These are phyloP conservation scores for Tympanopsis confertula DNA, from an alignment of 2,329 filamentous ascomycete genomes.

Conservation along the genomic window DNA sequence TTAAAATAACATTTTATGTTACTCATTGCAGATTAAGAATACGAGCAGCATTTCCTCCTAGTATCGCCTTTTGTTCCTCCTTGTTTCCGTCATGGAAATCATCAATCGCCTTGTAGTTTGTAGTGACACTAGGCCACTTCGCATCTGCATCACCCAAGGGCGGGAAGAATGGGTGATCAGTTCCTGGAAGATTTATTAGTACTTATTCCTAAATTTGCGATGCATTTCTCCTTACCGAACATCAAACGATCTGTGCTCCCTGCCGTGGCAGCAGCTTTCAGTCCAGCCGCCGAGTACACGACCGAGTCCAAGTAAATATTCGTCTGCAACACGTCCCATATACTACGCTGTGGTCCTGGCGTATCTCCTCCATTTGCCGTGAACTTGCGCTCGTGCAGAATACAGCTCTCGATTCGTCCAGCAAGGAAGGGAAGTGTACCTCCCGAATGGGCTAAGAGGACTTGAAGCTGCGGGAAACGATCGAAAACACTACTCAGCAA, in stretches of 20 bases:
- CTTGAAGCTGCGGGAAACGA: conserved; percentile 52
- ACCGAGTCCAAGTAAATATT: not conserved
- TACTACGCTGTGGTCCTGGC: conserved; percentile 27
- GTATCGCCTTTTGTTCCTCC: conserved; percentile 14
- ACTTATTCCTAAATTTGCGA: not conserved
- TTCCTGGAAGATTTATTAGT: conserved; percentile 14
- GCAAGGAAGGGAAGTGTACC: conserved; percentile 83
- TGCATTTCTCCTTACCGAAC: not conserved
- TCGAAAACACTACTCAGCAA: conserved; percentile 79
- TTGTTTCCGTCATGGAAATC: conserved; percentile 17
- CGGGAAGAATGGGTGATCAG: conserved; percentile 30
- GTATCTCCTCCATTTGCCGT: conserved; percentile 47
- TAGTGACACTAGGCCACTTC: conserved; percentile 31
- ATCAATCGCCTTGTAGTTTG: conserved; percentile 29
- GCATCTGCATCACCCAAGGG: conserved; percentile 17
- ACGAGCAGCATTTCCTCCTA: conserved; percentile 29
- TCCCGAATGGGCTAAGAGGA: conserved; percentile 78
- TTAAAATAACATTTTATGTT: not conserved
- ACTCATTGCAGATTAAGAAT: conserved; percentile 21
- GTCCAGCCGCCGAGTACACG: not conserved
- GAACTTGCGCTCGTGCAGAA: conserved; percentile 70
- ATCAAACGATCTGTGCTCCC: not conserved
- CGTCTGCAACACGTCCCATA: conserved; percentile 40
- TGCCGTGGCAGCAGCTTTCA: not conserved
- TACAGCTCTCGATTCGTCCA: conserved; percentile 77